A percentile compares a stretch with the other conserved stretches of the same genome.
Evolutionary conservation across 352 stramenopile species (phyloP).

Genomic region (Pythium aphanidermatum): DNA sequence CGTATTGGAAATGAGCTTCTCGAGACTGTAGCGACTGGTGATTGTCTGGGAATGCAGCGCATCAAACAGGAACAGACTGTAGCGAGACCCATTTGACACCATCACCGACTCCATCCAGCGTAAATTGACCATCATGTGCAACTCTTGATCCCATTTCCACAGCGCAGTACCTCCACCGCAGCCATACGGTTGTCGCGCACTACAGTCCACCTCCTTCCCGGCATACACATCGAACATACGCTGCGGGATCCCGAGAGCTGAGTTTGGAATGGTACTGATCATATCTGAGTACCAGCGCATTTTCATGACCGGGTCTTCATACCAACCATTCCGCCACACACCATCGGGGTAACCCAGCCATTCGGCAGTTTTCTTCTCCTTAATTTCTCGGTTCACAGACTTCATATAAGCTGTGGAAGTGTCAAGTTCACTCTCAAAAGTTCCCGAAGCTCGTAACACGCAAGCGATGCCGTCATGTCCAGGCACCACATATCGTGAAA

Average conservation of each 20-base stretch:
- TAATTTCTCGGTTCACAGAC: constrained; percentile 17
- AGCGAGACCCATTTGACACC: constrained; percentile 23
- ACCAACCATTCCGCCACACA: constrained; percentile 37
- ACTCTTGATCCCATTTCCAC: too few species aligned
- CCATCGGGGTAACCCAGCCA: constrained; percentile 24
- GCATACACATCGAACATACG: too few species aligned
- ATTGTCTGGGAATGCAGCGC: constrained; percentile 9
- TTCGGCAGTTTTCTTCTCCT: constrained; percentile 30
- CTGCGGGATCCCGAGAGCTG: too few species aligned
- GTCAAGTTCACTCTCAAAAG: too few species aligned
- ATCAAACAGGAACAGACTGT: constrained; percentile 35
- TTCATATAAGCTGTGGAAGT: constrained; percentile 14
- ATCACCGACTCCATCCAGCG: background rate
- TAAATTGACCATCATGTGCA: too few species aligned
- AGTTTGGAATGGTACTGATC: constrained; percentile 25
- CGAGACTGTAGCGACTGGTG: constrained; percentile 29
- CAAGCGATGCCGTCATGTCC: constrained; percentile 31
- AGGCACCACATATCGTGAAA: constrained; percentile 25
- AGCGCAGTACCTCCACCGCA: too few species aligned
- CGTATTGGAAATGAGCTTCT: constrained; percentile 43
- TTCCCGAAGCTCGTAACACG: constrained; percentile 28
- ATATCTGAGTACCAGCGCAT: constrained; percentile 30
- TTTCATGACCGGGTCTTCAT: constrained; percentile 16
- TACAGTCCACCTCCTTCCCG: too few species aligned
- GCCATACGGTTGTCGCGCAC: too few species aligned